These are phyloP conservation scores for Westerdykella aurantiaca DNA, from an alignment of 2,329 filamentous ascomycete species.

Conservation along the genomic window DNA sequence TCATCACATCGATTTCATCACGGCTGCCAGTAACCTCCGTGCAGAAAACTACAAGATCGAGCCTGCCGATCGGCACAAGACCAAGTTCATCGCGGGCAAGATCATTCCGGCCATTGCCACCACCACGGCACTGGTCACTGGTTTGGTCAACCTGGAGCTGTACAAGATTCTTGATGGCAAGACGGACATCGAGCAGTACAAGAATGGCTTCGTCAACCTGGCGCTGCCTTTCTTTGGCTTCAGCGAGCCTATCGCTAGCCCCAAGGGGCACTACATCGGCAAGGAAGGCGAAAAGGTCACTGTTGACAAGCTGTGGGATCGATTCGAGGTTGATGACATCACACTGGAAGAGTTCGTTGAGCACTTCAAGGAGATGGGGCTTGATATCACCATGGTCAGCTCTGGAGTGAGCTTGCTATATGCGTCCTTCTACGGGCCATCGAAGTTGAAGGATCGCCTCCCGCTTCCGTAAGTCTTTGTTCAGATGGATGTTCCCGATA, in stretches of 20 bases:
- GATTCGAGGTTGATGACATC: conserved; percentile 84
- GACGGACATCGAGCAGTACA: conserved; percentile 95
- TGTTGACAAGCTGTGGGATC: conserved; percentile 96
- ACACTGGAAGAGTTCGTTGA: conserved; percentile 79
- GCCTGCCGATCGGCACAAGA: conserved; percentile 89
- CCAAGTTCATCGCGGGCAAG: conserved; percentile 99
- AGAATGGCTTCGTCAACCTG: conserved; percentile 97
- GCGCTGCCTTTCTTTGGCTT: conserved; percentile 97
- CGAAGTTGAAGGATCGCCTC: conserved; percentile 76
- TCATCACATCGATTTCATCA: conserved; percentile 98
- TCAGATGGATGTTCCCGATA: neutral
- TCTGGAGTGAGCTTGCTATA: conserved; percentile 95
- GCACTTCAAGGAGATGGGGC: conserved; percentile 70
- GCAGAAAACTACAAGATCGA: conserved; percentile 98
- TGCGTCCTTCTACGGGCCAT: conserved; percentile 82
- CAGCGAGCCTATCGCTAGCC: conserved; percentile 90
- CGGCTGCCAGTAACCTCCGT: conserved; percentile 89
- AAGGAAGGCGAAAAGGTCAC: conserved; percentile 66
- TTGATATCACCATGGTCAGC: conserved; percentile 87
- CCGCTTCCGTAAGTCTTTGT: conserved; percentile 56
- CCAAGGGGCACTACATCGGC: conserved; percentile 84
- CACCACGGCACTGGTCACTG: conserved; percentile 91
- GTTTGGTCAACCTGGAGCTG: conserved; percentile 83
- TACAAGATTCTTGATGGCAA: conserved; percentile 98
- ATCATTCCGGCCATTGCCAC: conserved; percentile 98